Conservation (phyloP, 768 basidiomycete genomes). For the Serendipita sp. region DNA sequence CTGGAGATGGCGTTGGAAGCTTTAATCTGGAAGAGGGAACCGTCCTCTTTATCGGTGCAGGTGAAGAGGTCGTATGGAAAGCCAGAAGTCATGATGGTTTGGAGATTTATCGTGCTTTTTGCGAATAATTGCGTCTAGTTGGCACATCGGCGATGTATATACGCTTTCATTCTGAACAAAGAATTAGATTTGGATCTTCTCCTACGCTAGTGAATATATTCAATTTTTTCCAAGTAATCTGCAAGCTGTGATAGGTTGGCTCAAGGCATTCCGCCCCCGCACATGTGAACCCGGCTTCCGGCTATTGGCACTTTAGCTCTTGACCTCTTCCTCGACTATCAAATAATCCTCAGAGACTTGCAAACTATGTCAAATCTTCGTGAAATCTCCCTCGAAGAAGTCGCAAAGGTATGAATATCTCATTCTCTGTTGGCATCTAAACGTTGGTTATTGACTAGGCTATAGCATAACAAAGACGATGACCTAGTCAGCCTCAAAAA, state of each 20-base stretch:
- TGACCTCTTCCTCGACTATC: neutral
- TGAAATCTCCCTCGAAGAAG: neutral
- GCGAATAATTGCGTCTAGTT: neutral
- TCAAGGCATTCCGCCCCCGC: too few species aligned
- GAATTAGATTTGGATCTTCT: neutral
- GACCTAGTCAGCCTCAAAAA: conserved; percentile 41
- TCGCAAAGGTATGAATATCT: neutral
- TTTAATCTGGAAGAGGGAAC: conserved; percentile 44
- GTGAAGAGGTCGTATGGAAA: conserved; percentile 34
- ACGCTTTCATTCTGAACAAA: neutral
- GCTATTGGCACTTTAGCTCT: neutral
- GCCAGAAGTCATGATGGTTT: conserved; percentile 24
- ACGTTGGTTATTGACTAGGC: neutral
- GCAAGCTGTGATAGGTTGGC: too few species aligned
- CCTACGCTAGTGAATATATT: neutral
- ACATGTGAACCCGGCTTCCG: neutral
- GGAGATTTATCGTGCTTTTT: conserved; percentile 52
- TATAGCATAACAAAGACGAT: conserved; percentile 76
- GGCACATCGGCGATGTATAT: too few species aligned
- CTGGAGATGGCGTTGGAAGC: conserved; percentile 14
- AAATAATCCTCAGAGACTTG: neutral
- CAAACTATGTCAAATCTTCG: neutral
- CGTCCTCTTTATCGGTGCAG: conserved; percentile 72
- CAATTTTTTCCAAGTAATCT: neutral
- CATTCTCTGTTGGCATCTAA: neutral